Base-by-base conservation (phyloP, 306 rosid species). In the Cicer bijugum region DNA sequence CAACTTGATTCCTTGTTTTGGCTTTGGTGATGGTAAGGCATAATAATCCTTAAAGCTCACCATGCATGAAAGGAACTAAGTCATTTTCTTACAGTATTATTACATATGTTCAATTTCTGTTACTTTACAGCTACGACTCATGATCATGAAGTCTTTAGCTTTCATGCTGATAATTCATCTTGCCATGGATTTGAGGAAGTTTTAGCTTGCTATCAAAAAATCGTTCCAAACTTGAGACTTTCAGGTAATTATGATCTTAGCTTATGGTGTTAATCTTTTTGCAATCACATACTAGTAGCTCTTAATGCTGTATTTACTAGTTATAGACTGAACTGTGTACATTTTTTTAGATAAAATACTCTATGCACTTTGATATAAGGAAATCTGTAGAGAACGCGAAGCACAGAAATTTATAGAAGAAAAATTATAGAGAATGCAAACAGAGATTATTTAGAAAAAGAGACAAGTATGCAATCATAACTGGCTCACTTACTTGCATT, bases 101-200 rank as follows among this genome's bases (percentile, higher is more conserved):
- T 68, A 75, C 52, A 44, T 35, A 50, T 72, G 19, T 15, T 71
- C 71, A 53, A 61, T 53, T 81, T 69, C 38, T 69, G 35, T 39
- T n/a, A 39, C 61, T 71, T 12, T 59, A 56, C 74, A 92, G 94
- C 88, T 15, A 92, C 96, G 10, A 90, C 98, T 35, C 94, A 87
- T 63, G 96, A 90, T 75, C 80, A 70, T 4, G 86, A 78, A 76
- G 98, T 90, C 23, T 92, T 92, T 63, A 88, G 96, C 87, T 92
- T 92, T 68, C 92, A 92, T 75, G 78, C 28, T 50, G 96, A 92
- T 60, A 82, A 82, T 59, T 80, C 94, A 12, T 71, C 98, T 38
- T 90, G 98, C 87, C 88, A 85, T 78, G 96, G 96, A 12, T 92
- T 90, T 56, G 94, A 90, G 74, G 96, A 92, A 75, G 98, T 90